phyloP scores from a whole-genome alignment of 768 basidiomycete species.

The Tylopilus subfusipes region DNA sequence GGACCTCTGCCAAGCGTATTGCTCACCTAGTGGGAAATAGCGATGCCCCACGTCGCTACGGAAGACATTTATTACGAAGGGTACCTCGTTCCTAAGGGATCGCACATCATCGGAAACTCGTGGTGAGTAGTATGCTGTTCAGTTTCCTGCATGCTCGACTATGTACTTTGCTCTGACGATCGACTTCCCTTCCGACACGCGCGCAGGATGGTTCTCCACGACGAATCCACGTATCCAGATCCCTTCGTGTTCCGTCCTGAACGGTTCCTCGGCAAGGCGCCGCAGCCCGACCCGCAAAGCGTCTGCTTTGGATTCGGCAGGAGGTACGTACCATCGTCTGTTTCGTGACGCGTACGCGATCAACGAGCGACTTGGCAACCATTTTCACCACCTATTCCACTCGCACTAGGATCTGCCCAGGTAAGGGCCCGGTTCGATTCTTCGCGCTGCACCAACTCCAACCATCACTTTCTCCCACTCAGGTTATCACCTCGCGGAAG shows the following conservation, averaged over 20 bases:
- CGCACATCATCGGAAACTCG: conserved; percentile 19
- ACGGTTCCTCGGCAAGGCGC: conserved; percentile 26
- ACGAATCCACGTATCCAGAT: conserved; percentile 38
- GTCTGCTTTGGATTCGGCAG: conserved; percentile 30
- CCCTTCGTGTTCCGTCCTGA: conserved; percentile 35
- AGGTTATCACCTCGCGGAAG: conserved; percentile 31
- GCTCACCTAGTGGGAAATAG: conserved; percentile 8
- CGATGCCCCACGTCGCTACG: conserved; percentile 12
- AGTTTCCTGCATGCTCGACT: neutral
- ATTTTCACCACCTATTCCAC: neutral
- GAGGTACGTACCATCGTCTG: conserved; percentile 14
- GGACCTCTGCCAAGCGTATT: neutral
- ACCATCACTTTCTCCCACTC: neutral
- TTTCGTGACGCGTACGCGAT: neutral
- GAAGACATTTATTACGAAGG: conserved; percentile 21
- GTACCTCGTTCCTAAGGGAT: conserved; percentile 25
- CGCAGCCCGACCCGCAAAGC: conserved; percentile 17
- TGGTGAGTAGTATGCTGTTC: too few relatives aligned
- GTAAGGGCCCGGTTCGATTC: neutral
- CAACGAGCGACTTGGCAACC: too few relatives aligned
- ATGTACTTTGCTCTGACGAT: neutral
- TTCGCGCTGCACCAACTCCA: neutral
- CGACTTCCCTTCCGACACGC: neutral
- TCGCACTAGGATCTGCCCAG: conserved; percentile 19
- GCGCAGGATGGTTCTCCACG: conserved; percentile 52